Base-by-base conservation (phyloP, 129 eudicot genomes). In the Lactuca saligna region DNA sequence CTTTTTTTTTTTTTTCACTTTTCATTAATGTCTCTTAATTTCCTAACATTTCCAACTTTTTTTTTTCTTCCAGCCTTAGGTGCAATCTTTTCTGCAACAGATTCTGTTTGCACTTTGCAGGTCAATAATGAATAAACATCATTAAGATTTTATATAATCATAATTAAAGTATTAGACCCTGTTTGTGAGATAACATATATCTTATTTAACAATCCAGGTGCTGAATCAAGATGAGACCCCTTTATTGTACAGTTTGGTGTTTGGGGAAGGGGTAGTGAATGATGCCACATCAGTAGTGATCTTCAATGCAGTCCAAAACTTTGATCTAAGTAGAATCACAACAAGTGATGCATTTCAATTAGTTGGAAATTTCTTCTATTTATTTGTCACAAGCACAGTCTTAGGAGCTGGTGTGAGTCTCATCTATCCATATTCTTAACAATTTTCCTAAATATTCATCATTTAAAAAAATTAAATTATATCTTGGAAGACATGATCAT, bases 151-250 rank as follows among this genome's bases (percentile, higher is more conserved):
- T 25, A 56, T 57, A 38, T 62, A 59, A 38, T 58, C 48, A 32
- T 37, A 74, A 39, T n/a, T 0, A 17, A 6, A 10, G 29, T 25
- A 62, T 10, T 12, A 3, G 15, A 46, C 51, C 15, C 7, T 58
- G 20, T 73, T 33, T 4, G 5, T 16, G 58, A 53, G 57, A 69
- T 80, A 76, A 39, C 9, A 80, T 57, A 48, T 17, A 15, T 61
- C 20, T 39, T 67, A 56, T 65, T 42, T 38, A 32, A 54, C 50
- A 44, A 49, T 66, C 68, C 90, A 89, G 87, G 95, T 90, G 63
- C 90, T 90, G 37, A 86, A 85, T 84, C 97, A 90, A 68, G 96
- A 89, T 8, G 93, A 89, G 72, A 89, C 93, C 5, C 96, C 96
- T 54, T 79, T 89, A 15, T 65, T 89, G 41, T 89, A 89, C 61